Conservation (phyloP, 1,284 basidiomycete genomes). For the Ustilago esculenta region DNA sequence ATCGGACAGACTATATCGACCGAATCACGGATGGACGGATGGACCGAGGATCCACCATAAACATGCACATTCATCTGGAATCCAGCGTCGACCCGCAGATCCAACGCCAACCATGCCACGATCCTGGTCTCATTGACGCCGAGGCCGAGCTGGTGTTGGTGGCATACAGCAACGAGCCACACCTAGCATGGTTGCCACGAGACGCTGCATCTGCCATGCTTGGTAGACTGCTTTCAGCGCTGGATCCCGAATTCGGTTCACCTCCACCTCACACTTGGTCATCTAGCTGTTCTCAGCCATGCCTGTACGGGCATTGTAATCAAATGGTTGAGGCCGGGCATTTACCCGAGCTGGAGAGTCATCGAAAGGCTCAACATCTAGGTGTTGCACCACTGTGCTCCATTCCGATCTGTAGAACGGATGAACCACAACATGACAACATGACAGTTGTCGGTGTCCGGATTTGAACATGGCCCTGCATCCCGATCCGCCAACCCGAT, state of each 20-base stretch:
- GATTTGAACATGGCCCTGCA: conserved; percentile 10
- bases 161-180: background rate
- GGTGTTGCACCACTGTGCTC: background rate
- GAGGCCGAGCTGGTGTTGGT: background rate
- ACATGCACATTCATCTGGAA: conserved; percentile 2
- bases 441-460: conserved; percentile 29
- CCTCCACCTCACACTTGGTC: conserved; percentile 9
- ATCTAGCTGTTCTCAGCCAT: background rate
- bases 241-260: background rate
- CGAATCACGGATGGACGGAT: background rate
- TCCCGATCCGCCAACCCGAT: conserved; percentile 5
- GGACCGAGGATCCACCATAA: background rate
- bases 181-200: background rate
- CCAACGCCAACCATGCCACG: no score
- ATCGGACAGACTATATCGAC: background rate
- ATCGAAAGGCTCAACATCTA: conserved; percentile 1
- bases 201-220: background rate
- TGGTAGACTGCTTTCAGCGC: background rate
- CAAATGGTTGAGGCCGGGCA: background rate
- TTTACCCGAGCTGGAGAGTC: conserved; percentile 3
- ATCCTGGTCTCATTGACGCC: no score
- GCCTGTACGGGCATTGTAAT: background rate
- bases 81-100: background rate
- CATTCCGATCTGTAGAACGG: conserved; percentile 5
- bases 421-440: conserved; percentile 11